Evolutionary conservation across 1,284 basidiomycete genomes (phyloP).

Genomic region (Xanthoconium separans): DNA sequence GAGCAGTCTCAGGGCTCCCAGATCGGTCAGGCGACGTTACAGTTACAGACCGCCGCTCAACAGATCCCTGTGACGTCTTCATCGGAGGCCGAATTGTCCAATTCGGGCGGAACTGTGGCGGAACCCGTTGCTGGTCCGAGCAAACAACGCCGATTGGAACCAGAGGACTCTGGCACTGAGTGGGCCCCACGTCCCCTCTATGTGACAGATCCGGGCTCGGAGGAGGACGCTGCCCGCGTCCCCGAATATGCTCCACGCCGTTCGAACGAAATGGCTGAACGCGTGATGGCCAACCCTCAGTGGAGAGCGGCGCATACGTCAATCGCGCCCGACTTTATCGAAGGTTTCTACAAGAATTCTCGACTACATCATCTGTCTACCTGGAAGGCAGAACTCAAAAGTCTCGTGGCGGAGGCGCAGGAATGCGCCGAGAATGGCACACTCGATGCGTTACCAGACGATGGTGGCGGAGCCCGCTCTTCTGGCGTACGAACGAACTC

Average conservation of each 20-base stretch:
- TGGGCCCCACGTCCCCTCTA: constrained; percentile 33
- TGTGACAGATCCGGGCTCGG: constrained; percentile 43
- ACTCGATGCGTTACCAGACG: constrained; percentile 7
- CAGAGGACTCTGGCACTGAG: constrained; percentile 9
- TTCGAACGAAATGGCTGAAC: constrained; percentile 71
- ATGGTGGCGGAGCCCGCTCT: constrained; percentile 8
- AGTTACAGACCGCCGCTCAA: constrained; percentile 1
- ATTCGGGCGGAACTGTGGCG: neutral
- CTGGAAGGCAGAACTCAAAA: constrained; percentile 90
- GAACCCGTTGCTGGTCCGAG: constrained; percentile 5
- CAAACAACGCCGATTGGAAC: neutral
- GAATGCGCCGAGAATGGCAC: constrained; percentile 57
- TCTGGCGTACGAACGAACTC: constrained; percentile 31
- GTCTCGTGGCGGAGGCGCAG: constrained; percentile 79
- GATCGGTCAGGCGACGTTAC: constrained; percentile 23
- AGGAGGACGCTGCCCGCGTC: constrained; percentile 41
- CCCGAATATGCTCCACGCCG: constrained; percentile 63
- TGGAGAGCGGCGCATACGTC: constrained; percentile 92
- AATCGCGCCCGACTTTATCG: constrained; percentile 82
- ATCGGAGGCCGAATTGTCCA: neutral
- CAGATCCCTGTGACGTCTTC: neutral
- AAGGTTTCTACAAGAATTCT: constrained; percentile 89
- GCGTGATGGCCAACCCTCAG: constrained; percentile 74
- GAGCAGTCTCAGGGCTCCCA: constrained; percentile 51
- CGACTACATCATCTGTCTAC: constrained; percentile 89